Conservation (phyloP, 768 basidiomycete genomes). For the Leccinellum rugosiceps region DNA sequence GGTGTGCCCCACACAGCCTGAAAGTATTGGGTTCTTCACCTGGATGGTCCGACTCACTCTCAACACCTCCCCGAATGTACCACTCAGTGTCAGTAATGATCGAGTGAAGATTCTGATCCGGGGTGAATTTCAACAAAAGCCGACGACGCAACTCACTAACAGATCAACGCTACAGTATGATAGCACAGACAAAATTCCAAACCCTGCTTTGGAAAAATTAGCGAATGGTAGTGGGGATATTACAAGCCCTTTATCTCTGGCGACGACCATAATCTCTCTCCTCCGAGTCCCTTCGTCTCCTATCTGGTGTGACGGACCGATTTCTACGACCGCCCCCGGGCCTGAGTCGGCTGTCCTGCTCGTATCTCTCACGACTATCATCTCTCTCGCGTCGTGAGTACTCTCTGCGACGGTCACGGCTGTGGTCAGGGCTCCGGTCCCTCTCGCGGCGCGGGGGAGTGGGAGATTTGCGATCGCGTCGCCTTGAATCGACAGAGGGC, state of each 20-base stretch:
- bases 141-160: neutral
- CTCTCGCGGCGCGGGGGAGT: conserved; percentile 32
- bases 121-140: neutral
- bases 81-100: too few species aligned
- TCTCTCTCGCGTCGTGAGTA: conserved; percentile 21
- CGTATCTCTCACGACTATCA: conserved; percentile 22
- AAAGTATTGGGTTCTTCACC: too few species aligned
- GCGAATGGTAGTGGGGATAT: neutral
- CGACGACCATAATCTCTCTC: conserved; percentile 22
- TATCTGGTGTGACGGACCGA: conserved; percentile 28
- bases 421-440: conserved; percentile 23
- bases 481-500: conserved; percentile 33
- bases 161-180: neutral
- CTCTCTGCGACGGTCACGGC: conserved; percentile 23
- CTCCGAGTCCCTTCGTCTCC: conserved; percentile 18
- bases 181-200: neutral
- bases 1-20: too few species aligned
- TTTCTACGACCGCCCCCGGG: conserved; percentile 15
- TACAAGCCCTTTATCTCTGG: conserved; percentile 16
- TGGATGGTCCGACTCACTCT: too few species aligned
- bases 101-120: too few species aligned
- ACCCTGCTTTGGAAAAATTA: neutral
- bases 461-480: conserved; percentile 27
- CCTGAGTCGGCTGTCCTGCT: conserved; percentile 22
- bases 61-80: too few species aligned